Percentiles rank a stretch among this genome's conserved stretches.
Evolutionary conservation across 768 basidiomycete species (phyloP).

Genomic region (Paxillus rubicundulus): DNA sequence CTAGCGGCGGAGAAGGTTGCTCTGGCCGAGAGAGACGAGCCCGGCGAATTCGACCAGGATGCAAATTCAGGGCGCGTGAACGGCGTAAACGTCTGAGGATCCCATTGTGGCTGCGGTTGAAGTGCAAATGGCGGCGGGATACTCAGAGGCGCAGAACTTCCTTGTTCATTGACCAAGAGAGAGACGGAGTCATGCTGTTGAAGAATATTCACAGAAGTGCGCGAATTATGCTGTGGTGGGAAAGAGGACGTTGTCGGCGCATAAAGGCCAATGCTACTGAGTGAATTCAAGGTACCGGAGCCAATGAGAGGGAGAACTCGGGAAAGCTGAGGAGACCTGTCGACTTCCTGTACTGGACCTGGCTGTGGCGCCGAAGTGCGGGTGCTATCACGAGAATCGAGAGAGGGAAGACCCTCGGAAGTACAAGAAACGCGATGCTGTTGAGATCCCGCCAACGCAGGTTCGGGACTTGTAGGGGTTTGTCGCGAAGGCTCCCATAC

Average conservation of each 20-base stretch:
- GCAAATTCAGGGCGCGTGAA: slow-evolving; percentile 37
- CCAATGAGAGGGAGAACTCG: slow-evolving; percentile 29
- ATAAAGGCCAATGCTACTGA: slow-evolving; percentile 14
- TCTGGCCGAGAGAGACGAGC: slow-evolving; percentile 36
- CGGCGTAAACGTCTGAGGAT: slow-evolving; percentile 40
- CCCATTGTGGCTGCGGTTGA: slow-evolving; percentile 69
- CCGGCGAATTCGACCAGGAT: slow-evolving; percentile 31
- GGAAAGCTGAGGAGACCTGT: slow-evolving; percentile 25
- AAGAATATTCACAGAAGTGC: slow-evolving; percentile 10
- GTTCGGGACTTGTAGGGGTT: slow-evolving; percentile 9
- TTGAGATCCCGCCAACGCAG: slow-evolving; percentile 2
- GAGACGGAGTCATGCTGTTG: slow-evolving; percentile 21
- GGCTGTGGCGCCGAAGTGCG: slow-evolving; percentile 12
- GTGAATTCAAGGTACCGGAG: slow-evolving; percentile 14
- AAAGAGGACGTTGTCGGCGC: slow-evolving; percentile 21
- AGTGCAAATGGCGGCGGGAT: slow-evolving; percentile 61
- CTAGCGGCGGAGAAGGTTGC: slow-evolving; percentile 17
- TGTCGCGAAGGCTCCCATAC: slow-evolving; percentile 17
- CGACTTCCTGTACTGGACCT: slow-evolving; percentile 10
- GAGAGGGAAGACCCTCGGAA: slow-evolving; percentile 7
- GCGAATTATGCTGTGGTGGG: slow-evolving; percentile 36
- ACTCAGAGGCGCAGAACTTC: slow-evolving; percentile 8
- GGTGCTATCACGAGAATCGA: slow-evolving; percentile 10
- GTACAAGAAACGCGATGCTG: slow-evolving; percentile 5
- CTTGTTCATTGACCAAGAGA: slow-evolving; percentile 15